Base-by-base conservation (phyloP, 192 early-diverging fungal species). In the Backusella sp. region DNA sequence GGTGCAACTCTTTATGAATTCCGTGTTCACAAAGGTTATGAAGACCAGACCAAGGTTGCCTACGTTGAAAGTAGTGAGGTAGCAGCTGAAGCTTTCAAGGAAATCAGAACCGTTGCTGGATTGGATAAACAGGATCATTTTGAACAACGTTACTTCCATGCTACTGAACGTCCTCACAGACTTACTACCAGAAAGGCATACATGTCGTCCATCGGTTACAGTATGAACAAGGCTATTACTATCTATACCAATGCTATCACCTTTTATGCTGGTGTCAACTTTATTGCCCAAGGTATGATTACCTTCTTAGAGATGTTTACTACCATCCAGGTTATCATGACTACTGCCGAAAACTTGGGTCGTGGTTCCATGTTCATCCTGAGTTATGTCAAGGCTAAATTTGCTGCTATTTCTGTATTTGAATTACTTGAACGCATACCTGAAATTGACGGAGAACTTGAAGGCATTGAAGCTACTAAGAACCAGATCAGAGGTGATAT, bases 21-120 rank as follows among this genome's bases (percentile, higher is more conserved):
- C 75, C 80, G 81, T 39, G 72, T 79, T 1, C 70, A 90, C 72
- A 77, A 76, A 46, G 92, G 91, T 59, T 92, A 84, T 71, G 90
- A 87, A 46, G 83, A 84, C 28, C 83, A 86, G 72, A 90, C 88
- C 15, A 92, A 92, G 78, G 85, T 79, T 52, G 90, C 92, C 2
- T 94, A 96, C 84, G 92, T 93, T 70, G 75, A 85, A 37, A 91
- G 91, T 9, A 93, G 92, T 67, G 90, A 95, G 80, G 88, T 94
- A 56, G 94, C 95, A 19, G 85, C 87, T 76, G 95, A 98, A 82
- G 92, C 94, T 8, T 91, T 97, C 21, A 81, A 88, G 32, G 91
- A 94, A 65, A 92, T 98, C 32, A 92, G 94, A 66, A 98, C 96
- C 1, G 92, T 98, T 35, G 89, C 92, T 28, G 87, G 94, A 1